Evolutionary conservation across 306 rosid genomes (phyloP).

Genomic region (Trifolium repens): DNA sequence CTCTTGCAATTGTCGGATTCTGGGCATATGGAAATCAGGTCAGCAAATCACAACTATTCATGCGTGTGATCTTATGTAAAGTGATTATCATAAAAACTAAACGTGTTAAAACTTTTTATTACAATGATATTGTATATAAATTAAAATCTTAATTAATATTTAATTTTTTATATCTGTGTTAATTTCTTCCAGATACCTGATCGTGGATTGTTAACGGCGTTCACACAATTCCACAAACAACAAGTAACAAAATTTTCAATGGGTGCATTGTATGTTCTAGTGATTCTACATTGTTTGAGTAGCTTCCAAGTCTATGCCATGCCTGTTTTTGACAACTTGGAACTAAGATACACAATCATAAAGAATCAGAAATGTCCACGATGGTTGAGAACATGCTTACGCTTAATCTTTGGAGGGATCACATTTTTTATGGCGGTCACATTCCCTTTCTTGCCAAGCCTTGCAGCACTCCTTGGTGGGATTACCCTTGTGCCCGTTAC

Average conservation of each 20-base stretch:
- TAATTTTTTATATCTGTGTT: neutral
- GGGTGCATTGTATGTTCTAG: slow-evolving; percentile 48
- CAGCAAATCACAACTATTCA: neutral
- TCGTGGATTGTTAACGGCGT: slow-evolving; percentile 52
- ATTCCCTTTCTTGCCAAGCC: slow-evolving; percentile 64
- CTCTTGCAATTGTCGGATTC: slow-evolving; percentile 67
- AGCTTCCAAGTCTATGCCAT: slow-evolving; percentile 71
- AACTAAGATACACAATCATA: slow-evolving; percentile 45
- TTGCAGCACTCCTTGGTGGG: slow-evolving; percentile 57
- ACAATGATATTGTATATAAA: too few species aligned
- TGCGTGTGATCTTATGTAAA: too few species aligned
- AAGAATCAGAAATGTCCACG: slow-evolving; percentile 53
- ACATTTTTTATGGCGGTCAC: slow-evolving; percentile 54
- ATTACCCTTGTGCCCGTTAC: slow-evolving; percentile 61
- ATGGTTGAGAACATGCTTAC: slow-evolving; percentile 41
- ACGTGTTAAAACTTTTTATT: too few species aligned
- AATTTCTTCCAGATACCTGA: slow-evolving; percentile 43
- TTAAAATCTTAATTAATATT: neutral
- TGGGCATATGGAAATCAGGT: slow-evolving; percentile 78
- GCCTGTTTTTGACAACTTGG: slow-evolving; percentile 69
- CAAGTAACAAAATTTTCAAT: slow-evolving; percentile 49
- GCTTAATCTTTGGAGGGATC: slow-evolving; percentile 63
- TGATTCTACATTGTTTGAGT: slow-evolving; percentile 50
- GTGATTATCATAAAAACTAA: too few species aligned
- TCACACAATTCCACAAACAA: slow-evolving; percentile 44